Conservation (phyloP, 495 filamentous ascomycete genomes). For the Neurospora intermedia region DNA sequence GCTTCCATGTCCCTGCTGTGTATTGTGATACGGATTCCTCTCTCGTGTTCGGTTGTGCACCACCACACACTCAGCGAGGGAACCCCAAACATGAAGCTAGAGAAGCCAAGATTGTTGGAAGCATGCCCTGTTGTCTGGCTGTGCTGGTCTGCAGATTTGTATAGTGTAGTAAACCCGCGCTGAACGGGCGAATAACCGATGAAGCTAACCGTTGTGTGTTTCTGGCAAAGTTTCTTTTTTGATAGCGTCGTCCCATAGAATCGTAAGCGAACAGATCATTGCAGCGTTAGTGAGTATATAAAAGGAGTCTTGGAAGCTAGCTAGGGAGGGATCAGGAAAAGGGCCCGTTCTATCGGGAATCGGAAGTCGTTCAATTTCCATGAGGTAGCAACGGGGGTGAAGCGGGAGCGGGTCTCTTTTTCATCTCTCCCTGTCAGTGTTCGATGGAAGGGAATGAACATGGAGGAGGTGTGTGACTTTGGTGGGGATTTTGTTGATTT, state of each 20-base stretch:
- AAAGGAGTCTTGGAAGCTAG: not conserved
- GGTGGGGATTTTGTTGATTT: not conserved
- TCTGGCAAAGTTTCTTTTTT: not conserved
- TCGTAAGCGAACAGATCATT: not conserved
- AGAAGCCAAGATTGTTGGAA: not conserved
- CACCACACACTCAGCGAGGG: not conserved
- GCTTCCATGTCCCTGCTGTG: not conserved
- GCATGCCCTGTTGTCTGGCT: not conserved
- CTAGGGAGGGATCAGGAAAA: not conserved
- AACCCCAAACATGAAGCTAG: not conserved
- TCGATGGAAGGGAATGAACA: too few species aligned
- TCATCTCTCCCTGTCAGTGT: not conserved
- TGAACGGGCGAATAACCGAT: not conserved
- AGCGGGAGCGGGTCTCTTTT: not conserved
- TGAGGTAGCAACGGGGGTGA: not conserved
- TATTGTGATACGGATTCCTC: not conserved
- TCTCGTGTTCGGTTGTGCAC: not conserved
- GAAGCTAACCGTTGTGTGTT: not conserved
- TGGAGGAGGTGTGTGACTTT: not conserved
- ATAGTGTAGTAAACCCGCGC: not conserved
- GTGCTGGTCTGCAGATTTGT: not conserved
- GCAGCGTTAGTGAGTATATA: not conserved
- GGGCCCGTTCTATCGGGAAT: conserved; percentile 7
- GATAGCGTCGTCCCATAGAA: not conserved
- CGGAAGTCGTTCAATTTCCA: conserved; percentile 6